Base-by-base conservation (phyloP, 1,284 basidiomycete species). In the Ceratorhiza oryzae-sativae region DNA sequence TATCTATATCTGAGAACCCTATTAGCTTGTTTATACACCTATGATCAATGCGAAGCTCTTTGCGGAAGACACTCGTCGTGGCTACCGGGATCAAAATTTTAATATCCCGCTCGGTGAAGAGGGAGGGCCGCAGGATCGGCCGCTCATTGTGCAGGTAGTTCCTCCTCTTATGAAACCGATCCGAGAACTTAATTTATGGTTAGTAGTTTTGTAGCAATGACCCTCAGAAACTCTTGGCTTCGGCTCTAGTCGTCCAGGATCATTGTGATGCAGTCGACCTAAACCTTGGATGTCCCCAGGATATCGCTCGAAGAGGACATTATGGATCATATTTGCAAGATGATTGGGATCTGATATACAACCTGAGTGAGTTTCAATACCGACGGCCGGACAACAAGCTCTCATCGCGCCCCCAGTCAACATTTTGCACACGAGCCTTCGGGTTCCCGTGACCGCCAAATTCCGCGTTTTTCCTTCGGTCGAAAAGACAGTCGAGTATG, bases 41-140 rank as follows among this genome's bases (percentile, higher is more conserved):
- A 99, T 99, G 97, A 98, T 99, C 78, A 95, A 97, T 77, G 93
- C 95, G 63, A 94, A 92, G 85, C 88, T 94, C 79, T 98, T 92
- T 76, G 82, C 84, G 1, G 84, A 88, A 34, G 85, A 87, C 71
- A 86, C 85, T 73, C 80, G 81, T 2, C 27, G 48, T 8, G 63
- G 63, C n/a, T 87, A 87, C 76, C 84, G 87, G 0, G 84, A 86
- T 73, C 84, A 86, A 56, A 86, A 87, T 75, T 96, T 97, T 77
- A 87, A 94, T 80, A 82, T 91, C 39, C 78, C 84, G 1, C 80
- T 83, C 39, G 89, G 87, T 18, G 90, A 92, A 78, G 92, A 91
- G 81, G 91, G 90, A 20, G 84, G 85, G 67, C 82, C 79, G 0
- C 71, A 68, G 9, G 92, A 99, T 81, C 84, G 97, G 55, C 96